Conservation (phyloP, 805 yeast genomes). For the Saccharomycodes ludwigii region DNA sequence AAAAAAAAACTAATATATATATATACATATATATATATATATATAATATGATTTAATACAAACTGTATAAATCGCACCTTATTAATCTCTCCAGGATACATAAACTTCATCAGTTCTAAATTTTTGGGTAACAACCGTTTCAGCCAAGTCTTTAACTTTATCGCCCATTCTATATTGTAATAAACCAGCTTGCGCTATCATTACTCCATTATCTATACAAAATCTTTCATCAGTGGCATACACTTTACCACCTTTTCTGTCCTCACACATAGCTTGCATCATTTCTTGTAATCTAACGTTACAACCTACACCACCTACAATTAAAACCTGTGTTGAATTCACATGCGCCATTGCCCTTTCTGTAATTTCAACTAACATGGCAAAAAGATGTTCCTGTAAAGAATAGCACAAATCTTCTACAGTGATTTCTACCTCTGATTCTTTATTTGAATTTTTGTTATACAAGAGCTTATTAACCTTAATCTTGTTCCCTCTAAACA, state of each 20-base stretch:
- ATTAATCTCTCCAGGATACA: slow-evolving; percentile 75
- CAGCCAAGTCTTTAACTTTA: slow-evolving; percentile 35
- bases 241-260: slow-evolving; percentile 69
- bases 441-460: slow-evolving; percentile 28
- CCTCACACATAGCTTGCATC: slow-evolving; percentile 93
- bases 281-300: slow-evolving; percentile 83
- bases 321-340: slow-evolving; percentile 72
- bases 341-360: slow-evolving; percentile 99
- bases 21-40: no score
- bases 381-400: slow-evolving; percentile 81
- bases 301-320: slow-evolving; percentile 98
- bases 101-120: slow-evolving; percentile 91
- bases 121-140: slow-evolving; percentile 84
- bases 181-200: slow-evolving; percentile 98
- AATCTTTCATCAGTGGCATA: slow-evolving; percentile 94
- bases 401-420: slow-evolving; percentile 87
- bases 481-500: slow-evolving; percentile 34
- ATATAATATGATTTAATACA: background rate
- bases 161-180: slow-evolving; percentile 76
- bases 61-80: background rate
- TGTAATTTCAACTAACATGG: slow-evolving; percentile 95
- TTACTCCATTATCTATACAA: slow-evolving; percentile 95
- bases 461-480: slow-evolving; percentile 25
- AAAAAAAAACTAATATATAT: no score
- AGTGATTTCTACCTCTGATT: slow-evolving; percentile 34